Conservation (phyloP, 768 basidiomycete species). For the Strobilomyces echinocephalus region DNA sequence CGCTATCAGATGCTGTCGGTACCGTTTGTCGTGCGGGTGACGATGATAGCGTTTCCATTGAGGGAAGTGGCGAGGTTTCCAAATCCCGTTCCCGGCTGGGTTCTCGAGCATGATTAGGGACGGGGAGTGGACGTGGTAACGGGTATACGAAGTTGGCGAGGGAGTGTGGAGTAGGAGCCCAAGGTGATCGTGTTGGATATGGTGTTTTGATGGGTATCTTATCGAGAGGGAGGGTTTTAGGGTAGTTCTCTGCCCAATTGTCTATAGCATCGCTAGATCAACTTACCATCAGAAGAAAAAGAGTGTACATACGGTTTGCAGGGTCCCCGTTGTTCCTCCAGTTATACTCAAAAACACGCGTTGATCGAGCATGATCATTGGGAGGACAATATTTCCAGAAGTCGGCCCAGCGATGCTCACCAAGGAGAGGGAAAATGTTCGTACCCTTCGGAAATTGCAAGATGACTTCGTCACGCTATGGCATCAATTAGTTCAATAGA, state of each 20-base stretch:
- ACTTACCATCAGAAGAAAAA: not conserved
- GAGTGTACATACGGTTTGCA: slow-evolving; percentile 22
- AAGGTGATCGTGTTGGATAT: slow-evolving; percentile 22
- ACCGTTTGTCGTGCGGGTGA: not conserved
- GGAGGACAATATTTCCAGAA: slow-evolving; percentile 3
- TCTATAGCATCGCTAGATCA: slow-evolving; percentile 14
- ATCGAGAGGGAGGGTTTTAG: not conserved
- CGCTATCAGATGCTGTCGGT: not conserved
- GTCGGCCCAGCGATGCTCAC: slow-evolving; percentile 22
- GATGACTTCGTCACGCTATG: slow-evolving; percentile 28
- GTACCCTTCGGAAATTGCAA: slow-evolving; percentile 25
- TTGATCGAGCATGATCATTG: slow-evolving; percentile 12
- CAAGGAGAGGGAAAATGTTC: slow-evolving; percentile 24
- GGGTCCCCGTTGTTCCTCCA: slow-evolving; percentile 30
- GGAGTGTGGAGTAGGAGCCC: slow-evolving; percentile 17
- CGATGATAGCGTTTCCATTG: not conserved
- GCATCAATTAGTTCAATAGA: not conserved
- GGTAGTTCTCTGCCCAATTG: slow-evolving; percentile 26
- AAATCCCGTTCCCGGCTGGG: not conserved
- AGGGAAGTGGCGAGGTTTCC: not conserved
- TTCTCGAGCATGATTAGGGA: not conserved
- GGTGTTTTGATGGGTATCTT: slow-evolving; percentile 21
- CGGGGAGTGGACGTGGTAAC: slow-evolving; percentile 17
- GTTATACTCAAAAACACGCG: slow-evolving; percentile 27
- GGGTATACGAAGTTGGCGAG: slow-evolving; percentile 20